phyloP scores from a whole-genome alignment of 306 rosid genomes.

The Betula pendula region DNA sequence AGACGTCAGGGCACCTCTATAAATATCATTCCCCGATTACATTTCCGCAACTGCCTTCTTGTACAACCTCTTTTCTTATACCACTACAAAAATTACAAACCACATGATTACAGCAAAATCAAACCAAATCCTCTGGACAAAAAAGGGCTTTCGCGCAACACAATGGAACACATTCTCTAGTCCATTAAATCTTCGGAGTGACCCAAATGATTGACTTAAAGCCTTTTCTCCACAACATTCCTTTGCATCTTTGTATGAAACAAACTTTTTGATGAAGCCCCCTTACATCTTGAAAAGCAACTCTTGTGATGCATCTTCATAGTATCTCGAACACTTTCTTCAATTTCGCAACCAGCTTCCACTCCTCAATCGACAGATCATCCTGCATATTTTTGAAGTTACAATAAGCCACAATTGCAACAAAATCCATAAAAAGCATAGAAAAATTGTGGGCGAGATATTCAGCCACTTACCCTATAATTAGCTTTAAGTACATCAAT shows the following conservation, averaged over 20 bases:
- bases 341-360: constrained; percentile 83
- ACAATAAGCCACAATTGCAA: constrained; percentile 14
- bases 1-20: background rate
- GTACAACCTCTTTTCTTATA: background rate
- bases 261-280: background rate
- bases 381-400: constrained; percentile 46
- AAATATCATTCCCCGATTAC: background rate
- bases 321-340: constrained; percentile 76
- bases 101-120: background rate
- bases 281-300: background rate
- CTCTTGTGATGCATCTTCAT: constrained; percentile 29
- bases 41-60: background rate
- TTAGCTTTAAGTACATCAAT: constrained; percentile 79
- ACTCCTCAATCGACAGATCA: constrained; percentile 67
- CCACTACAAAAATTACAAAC: background rate
- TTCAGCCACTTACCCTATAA: constrained; percentile 67
- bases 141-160: background rate
- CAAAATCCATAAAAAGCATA: background rate
- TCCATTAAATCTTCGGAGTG: background rate
- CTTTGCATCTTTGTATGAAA: background rate
- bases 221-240: background rate
- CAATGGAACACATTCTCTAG: background rate
- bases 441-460: background rate
- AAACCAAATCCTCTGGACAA: background rate
- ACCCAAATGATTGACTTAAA: background rate